Conservation (phyloP, 225 moss, liverwort and hornwort species). For the Rhytidiadelphus loreus region DNA sequence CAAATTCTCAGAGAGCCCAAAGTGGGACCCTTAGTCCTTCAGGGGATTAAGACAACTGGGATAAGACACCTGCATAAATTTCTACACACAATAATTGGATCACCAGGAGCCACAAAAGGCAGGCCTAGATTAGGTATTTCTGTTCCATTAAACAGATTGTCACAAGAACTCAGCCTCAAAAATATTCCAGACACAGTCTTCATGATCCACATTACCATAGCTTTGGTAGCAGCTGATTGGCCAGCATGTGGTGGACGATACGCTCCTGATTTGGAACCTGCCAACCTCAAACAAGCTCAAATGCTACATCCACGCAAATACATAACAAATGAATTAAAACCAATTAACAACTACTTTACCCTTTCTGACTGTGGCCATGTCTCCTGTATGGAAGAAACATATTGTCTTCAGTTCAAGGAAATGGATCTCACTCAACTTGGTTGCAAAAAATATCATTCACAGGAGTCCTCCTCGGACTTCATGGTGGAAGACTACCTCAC, state of each 20-base stretch:
- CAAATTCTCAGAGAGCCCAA: neutral
- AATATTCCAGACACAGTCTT: neutral
- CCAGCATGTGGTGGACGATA: conserved; percentile 95
- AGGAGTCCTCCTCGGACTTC: neutral
- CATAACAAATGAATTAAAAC: neutral
- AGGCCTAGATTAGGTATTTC: neutral
- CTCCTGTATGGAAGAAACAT: neutral
- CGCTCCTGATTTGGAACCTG: conserved; percentile 54
- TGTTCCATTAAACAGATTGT: neutral
- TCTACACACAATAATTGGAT: neutral
- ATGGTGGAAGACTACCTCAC: neutral
- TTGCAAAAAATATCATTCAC: neutral
- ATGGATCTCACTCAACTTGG: neutral
- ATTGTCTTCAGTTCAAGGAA: neutral
- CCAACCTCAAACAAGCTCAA: neutral
- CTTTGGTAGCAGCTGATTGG: conserved; percentile 76
- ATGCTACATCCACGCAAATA: neutral
- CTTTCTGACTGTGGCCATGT: neutral
- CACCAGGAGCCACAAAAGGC: neutral
- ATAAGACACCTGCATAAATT: neutral
- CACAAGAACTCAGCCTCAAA: neutral
- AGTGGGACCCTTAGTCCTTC: neutral
- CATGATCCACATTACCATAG: conserved; percentile 47
- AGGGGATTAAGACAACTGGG: neutral
- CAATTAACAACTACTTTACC: neutral